A percentile compares a stretch with the other conserved stretches of the same genome.
phyloP scores from a whole-genome alignment of 257 asterid species.

The Jaltomata sinuosa region DNA sequence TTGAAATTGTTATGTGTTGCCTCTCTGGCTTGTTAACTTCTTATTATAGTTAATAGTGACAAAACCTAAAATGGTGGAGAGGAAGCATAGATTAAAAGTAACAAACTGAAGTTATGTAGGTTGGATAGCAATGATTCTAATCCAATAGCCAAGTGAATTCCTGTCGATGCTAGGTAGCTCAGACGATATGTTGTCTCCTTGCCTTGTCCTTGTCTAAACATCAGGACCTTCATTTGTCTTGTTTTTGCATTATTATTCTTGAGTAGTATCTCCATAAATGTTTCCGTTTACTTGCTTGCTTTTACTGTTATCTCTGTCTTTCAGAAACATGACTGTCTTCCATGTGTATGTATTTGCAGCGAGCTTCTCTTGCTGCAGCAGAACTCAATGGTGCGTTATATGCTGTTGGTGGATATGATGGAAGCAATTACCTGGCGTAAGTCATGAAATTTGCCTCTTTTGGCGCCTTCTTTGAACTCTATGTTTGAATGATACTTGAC shows the following conservation, averaged over 20 bases:
- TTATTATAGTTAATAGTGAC: too few species aligned
- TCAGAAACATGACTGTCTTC: conserved; percentile 1
- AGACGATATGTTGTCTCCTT: background rate
- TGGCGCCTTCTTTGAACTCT: background rate
- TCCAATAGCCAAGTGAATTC: background rate
- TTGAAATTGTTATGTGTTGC: too few species aligned
- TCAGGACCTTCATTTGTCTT: background rate
- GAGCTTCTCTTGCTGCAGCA: conserved; percentile 69
- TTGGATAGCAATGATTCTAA: background rate
- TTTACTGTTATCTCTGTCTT: background rate
- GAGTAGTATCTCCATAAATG: background rate
- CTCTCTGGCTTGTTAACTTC: too few species aligned
- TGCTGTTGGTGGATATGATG: conserved; percentile 81
- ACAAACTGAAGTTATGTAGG: background rate
- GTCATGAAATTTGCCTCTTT: conserved; percentile 10
- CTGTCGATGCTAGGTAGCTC: background rate
- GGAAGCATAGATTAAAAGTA: background rate
- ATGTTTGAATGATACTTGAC: background rate
- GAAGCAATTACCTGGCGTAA: conserved; percentile 55
- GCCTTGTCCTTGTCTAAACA: background rate
- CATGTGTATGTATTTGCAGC: conserved; percentile 24
- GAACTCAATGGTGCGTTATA: conserved; percentile 73
- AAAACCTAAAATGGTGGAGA: background rate
- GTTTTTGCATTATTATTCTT: background rate
- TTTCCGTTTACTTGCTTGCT: background rate